Base-by-base conservation (phyloP, 768 basidiomycete species). In the Trametes sanguinea region DNA sequence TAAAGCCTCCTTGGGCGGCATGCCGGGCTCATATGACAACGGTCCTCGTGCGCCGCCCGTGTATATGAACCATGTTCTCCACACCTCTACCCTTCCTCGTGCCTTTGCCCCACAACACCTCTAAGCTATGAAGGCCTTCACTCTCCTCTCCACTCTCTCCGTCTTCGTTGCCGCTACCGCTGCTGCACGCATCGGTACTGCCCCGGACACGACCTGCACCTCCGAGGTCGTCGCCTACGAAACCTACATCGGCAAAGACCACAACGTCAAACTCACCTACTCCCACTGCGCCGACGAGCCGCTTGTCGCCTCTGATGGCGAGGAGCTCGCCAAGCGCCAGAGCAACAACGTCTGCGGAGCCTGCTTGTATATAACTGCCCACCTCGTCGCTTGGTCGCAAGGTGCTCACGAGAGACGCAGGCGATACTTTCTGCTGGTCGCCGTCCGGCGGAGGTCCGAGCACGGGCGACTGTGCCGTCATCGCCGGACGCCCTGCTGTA, bases 401-500 rank as follows among this genome's bases (percentile, higher is more conserved):
- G 22, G 22, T 22, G 22, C 22, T 22, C 22, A 22, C 22, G 32
- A 33, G 8, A 11, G 50, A n/a, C 14, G 22, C 51, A 69, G 68
- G 66, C 40, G 71, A 62, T 60, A 80, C 76, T 6, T 77, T 78
- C 69, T 83, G 80, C 73, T 83, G 79, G 73, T 58, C 67, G 6
- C 78, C 80, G 1, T 64, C 80, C 1, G 80, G 78, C 11, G 80
- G 80, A 64, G 82, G 78, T 32, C 81, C 81, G 6, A 72, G 78
- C 68, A 77, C 79, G 0, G 76, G 77, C 56, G 80, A 83, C 13
- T 82, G 79, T 60, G 71, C 77, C 67, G 73, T 83, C 57, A 83
- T 85, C 57, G 76, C 80, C 4, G 81, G 81, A 82, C 57, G 81
- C 82, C 3, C 66, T 83, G 61, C 74, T 76, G 6, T 85, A 75